Evolutionary conservation across 768 basidiomycete genomes (phyloP).

Genomic region (Trametes coccinea): DNA sequence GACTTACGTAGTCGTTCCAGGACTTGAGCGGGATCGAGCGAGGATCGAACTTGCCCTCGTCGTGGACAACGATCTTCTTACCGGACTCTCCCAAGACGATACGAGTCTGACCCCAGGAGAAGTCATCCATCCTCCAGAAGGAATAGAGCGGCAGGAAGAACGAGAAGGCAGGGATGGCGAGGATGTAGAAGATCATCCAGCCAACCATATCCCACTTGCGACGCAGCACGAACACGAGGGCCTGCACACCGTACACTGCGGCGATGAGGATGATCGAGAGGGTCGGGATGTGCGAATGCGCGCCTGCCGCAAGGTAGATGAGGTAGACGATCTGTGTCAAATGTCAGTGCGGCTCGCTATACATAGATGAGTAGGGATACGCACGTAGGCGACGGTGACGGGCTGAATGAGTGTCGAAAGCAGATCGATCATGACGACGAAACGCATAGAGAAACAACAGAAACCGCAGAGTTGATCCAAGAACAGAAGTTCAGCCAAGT

Average conservation of each 20-base stretch:
- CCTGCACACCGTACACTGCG: slow-evolving; percentile 85
- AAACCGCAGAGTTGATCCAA: slow-evolving; percentile 92
- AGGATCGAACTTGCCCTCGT: slow-evolving; percentile 97
- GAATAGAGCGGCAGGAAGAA: slow-evolving; percentile 92
- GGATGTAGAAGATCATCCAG: slow-evolving; percentile 95
- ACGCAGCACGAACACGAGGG: slow-evolving; percentile 86
- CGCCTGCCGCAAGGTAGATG: slow-evolving; percentile 72
- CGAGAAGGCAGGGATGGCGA: slow-evolving; percentile 91
- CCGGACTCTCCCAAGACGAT: slow-evolving; percentile 91
- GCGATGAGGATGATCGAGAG: slow-evolving; percentile 91
- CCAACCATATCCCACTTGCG: slow-evolving; percentile 99
- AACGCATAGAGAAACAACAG: slow-evolving; percentile 99
- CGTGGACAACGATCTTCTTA: slow-evolving; percentile 95
- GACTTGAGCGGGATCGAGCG: slow-evolving; percentile 91
- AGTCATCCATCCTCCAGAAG: slow-evolving; percentile 99
- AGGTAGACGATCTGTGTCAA: slow-evolving; percentile 76
- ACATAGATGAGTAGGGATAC: slow-evolving; percentile 35
- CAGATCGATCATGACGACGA: slow-evolving; percentile 95
- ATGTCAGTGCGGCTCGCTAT: slow-evolving; percentile 17
- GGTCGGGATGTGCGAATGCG: slow-evolving; percentile 68
- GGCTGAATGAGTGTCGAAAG: slow-evolving; percentile 84
- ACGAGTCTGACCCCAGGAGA: slow-evolving; percentile 94
- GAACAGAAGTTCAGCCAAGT: slow-evolving; percentile 90
- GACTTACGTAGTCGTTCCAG: slow-evolving; percentile 90
- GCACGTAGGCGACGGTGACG: slow-evolving; percentile 85